Base-by-base conservation (phyloP, 208 protist species). In the Trypanosomatidae sp. region DNA sequence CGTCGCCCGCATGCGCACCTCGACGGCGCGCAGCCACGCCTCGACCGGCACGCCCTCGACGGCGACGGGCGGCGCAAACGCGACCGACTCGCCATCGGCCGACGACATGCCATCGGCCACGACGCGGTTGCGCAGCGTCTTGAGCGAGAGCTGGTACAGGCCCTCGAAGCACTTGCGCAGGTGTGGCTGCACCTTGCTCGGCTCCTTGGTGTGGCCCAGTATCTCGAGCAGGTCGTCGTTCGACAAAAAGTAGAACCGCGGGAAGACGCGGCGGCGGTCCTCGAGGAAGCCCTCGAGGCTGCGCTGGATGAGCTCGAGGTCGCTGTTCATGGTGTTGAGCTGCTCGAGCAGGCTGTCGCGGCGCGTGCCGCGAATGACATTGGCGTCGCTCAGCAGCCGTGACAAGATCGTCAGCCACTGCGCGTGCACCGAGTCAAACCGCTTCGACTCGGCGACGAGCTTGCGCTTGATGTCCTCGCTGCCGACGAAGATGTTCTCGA, bases 151-250 rank as follows among this genome's bases (percentile, higher is more conserved):
- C 16, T 67, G 57, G 55, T 95, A 87, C 15, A 98, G 75, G 8
- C 80, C 95, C 54, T 98, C 95, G 62, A 98, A 98, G 74, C 92
- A 98, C 73, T 98, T 98, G 42, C 94, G 88, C 33, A 98, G 60
- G 62, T 98, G 95, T 25, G 81, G 80, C 83, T 98, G 91, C 42
- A 99, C 93, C 61, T 96, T 96, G 45, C 76, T 55, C 1, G 96
- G 96, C 42, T 99, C 95, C 43, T 95, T 94, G 32, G 85, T 79
- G 76, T 99, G 90, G 5, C 96, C 96, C 4, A 99, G 71, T 43
- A 98, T 98, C 75, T 98, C 95, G 15, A 99, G 77, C 51, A 99
- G 51, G 61, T 98, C 96, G 61, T 98, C 89, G 57, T 98, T 96
- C 3, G 95, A 98, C 13, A 98, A 53, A 42, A 99, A 99, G 70